Percentiles rank a stretch among this genome's conserved stretches.
Evolutionary conservation across 306 rosid species (phyloP).

Genomic region (Glycine latifolia): DNA sequence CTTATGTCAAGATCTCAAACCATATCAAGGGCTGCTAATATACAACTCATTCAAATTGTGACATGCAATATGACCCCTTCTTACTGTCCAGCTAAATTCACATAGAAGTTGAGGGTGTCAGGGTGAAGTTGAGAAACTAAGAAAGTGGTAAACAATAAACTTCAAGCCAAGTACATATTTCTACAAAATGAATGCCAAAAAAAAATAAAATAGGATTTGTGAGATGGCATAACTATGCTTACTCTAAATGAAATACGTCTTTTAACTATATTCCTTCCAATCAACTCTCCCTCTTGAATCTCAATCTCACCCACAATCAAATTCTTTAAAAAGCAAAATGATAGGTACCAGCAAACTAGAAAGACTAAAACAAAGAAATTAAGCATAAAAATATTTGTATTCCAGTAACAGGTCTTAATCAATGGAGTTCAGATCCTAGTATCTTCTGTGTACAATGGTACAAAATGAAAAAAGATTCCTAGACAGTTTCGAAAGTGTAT

Average conservation of each 20-base stretch:
- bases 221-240: neutral
- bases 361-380: neutral
- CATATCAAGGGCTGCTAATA: neutral
- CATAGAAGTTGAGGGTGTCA: neutral
- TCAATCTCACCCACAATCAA: constrained; percentile 6
- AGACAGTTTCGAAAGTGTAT: neutral
- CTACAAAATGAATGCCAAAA: neutral
- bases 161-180: neutral
- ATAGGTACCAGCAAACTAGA: neutral
- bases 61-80: neutral
- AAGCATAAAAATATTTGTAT: neutral
- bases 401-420: neutral
- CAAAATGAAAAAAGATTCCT: neutral
- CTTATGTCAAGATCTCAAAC: neutral
- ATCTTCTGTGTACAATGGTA: neutral
- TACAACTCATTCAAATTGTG: neutral
- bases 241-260: neutral
- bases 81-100: neutral
- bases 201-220: constrained; percentile 1
- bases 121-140: neutral
- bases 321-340: constrained; percentile 5
- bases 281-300: constrained; percentile 17
- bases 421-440: neutral
- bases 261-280: constrained; percentile 18
- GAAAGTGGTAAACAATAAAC: neutral